phyloP scores from a whole-genome alignment of 2,329 filamentous ascomycete genomes.

The Colletotrichum camelliae region DNA sequence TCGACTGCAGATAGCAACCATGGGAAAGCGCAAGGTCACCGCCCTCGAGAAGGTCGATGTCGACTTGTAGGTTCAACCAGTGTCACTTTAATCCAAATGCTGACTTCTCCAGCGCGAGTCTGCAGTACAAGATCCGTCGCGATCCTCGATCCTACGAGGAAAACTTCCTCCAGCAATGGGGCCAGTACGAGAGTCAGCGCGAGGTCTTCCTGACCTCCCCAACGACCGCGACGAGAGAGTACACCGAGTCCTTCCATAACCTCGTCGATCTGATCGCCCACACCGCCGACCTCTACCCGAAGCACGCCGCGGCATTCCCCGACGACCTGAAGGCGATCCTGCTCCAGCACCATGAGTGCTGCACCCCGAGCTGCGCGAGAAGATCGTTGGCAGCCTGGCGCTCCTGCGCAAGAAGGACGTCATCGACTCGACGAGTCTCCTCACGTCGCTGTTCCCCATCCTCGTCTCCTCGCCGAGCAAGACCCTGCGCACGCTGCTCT shows the following conservation, averaged over 20 bases:
- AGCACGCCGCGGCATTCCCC: constrained; percentile 78
- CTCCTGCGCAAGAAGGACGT: constrained; percentile 90
- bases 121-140: constrained; percentile 89
- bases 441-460: constrained; percentile 94
- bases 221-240: constrained; percentile 75
- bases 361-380: constrained; percentile 86
- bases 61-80: constrained; percentile 66
- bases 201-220: constrained; percentile 92
- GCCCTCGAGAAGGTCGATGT: constrained; percentile 96
- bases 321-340: constrained; percentile 83
- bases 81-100: constrained; percentile 21
- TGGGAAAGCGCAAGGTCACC: constrained; percentile 88
- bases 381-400: constrained; percentile 90
- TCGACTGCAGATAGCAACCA: constrained; percentile 38
- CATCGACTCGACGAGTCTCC: constrained; percentile 80
- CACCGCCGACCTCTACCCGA: constrained; percentile 90
- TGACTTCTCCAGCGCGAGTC: constrained; percentile 67
- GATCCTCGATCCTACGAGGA: constrained; percentile 91
- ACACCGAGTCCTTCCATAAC: constrained; percentile 85
- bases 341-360: constrained; percentile 80
- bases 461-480: constrained; percentile 93
- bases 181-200: constrained; percentile 88
- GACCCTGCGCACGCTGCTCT: constrained; percentile 81
- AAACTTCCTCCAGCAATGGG: constrained; percentile 87
- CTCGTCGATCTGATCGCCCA: constrained; percentile 94